These are phyloP conservation scores for Chrysanthemum seticuspe DNA, from an alignment of 129 eudicot species.

Conservation along the genomic window DNA sequence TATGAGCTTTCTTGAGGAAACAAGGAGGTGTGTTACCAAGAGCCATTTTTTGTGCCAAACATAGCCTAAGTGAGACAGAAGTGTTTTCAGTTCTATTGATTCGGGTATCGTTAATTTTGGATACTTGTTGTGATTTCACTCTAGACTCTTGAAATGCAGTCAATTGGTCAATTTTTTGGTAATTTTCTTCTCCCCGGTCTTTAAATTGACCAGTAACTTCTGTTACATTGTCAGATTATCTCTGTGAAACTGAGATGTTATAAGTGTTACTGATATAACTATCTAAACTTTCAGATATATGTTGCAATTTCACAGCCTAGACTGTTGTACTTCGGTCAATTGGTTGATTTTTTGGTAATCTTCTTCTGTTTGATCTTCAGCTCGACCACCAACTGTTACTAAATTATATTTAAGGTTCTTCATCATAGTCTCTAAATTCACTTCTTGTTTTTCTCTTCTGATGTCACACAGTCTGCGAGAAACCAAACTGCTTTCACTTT, in stretches of 20 bases:
- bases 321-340: slow-evolving; percentile 22
- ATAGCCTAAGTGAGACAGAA: no score
- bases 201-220: slow-evolving; percentile 24
- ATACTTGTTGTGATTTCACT: slow-evolving; percentile 37
- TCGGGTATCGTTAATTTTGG: slow-evolving; percentile 23
- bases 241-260: no score
- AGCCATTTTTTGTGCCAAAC: no score
- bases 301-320: slow-evolving; percentile 39
- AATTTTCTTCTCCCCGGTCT: slow-evolving; percentile 41
- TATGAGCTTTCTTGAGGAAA: no score
- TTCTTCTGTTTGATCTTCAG: slow-evolving; percentile 40
- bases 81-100: slow-evolving; percentile 14
- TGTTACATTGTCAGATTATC: slow-evolving; percentile 32
- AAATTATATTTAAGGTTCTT: slow-evolving; percentile 28
- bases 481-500: slow-evolving; percentile 4
- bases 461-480: slow-evolving; percentile 18
- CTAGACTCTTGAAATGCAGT: slow-evolving; percentile 31
- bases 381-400: slow-evolving; percentile 22
- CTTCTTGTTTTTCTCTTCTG: slow-evolving; percentile 35
- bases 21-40: no score
- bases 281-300: slow-evolving; percentile 30
- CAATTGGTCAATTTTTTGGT: slow-evolving; percentile 31
- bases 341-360: slow-evolving; percentile 36
- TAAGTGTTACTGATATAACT: slow-evolving; percentile 17
- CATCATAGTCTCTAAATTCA: slow-evolving; percentile 28